A percentile compares a stretch with the other conserved stretches of the same genome.
Conservation (phyloP, 192 early-diverging fungal species). For the Rhizoclosmatium sp. region DNA sequence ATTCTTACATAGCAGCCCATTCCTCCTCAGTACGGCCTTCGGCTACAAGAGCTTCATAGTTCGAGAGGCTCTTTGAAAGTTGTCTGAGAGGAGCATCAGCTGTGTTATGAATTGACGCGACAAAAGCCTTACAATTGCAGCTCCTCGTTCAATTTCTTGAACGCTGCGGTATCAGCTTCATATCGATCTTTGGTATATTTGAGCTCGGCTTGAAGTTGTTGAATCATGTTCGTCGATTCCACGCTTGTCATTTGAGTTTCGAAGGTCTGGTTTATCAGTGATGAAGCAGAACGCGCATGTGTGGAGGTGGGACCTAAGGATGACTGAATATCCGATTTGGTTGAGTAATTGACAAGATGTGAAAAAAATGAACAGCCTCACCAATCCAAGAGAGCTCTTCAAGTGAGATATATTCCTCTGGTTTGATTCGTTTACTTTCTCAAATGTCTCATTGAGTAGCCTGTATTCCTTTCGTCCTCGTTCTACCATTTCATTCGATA, state of each 20-base stretch:
- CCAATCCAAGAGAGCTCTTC: conserved; percentile 5
- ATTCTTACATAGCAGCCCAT: conserved; percentile 18
- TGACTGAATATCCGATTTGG: background rate
- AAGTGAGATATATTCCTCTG: conserved; percentile 14
- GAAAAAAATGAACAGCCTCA: background rate
- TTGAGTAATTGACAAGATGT: background rate
- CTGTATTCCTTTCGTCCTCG: conserved; percentile 7
- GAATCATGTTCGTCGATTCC: background rate
- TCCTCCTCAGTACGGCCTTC: conserved; percentile 10
- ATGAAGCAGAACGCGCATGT: background rate
- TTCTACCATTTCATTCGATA: conserved; percentile 19
- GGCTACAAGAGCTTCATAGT: background rate
- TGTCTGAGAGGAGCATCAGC: conserved; percentile 2
- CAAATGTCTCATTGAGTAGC: conserved; percentile 22
- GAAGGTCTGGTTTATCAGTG: background rate
- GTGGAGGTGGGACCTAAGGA: background rate
- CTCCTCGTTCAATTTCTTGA: conserved; percentile 12
- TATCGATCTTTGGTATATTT: background rate
- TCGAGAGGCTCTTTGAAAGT: background rate
- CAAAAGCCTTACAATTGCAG: conserved; percentile 3
- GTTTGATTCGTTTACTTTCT: conserved; percentile 13
- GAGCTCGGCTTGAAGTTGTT: background rate
- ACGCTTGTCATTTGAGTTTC: background rate
- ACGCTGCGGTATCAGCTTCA: background rate
- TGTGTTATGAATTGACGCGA: background rate